phyloP scores from a whole-genome alignment of 495 filamentous ascomycete species.

The Bacidia gigantensis region DNA sequence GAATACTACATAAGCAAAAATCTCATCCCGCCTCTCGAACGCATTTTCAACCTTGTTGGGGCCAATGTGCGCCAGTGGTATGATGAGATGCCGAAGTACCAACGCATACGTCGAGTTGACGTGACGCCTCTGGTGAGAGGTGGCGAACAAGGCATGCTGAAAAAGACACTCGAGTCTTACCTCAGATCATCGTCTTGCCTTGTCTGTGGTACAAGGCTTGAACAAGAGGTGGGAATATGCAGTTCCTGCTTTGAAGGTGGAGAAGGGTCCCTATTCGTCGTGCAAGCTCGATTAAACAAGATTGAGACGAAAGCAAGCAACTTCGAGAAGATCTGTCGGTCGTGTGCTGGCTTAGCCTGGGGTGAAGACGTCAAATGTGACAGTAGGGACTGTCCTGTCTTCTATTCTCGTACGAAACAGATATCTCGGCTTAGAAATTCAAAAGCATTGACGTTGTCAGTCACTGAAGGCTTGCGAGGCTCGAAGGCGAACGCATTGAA shows the following conservation, averaged over 20 bases:
- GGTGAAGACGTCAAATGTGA: slow-evolving; percentile 72
- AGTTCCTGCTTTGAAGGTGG: slow-evolving; percentile 41
- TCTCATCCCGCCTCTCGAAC: slow-evolving; percentile 82
- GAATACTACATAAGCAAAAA: slow-evolving; percentile 98
- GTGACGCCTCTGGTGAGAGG: slow-evolving; percentile 17
- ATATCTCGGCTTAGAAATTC: slow-evolving; percentile 43
- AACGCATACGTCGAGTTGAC: slow-evolving; percentile 51
- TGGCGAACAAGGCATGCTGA: slow-evolving; percentile 20
- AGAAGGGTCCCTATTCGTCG: slow-evolving; percentile 43
- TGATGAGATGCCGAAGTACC: slow-evolving; percentile 89
- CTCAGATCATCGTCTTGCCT: slow-evolving; percentile 68
- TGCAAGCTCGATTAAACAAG: slow-evolving; percentile 44
- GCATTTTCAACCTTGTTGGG: slow-evolving; percentile 94
- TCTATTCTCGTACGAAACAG: slow-evolving; percentile 73
- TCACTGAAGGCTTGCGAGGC: slow-evolving; percentile 41
- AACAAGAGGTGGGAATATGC: slow-evolving; percentile 48
- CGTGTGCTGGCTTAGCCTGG: slow-evolving; percentile 59
- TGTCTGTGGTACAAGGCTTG: slow-evolving; percentile 57
- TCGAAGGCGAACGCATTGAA: slow-evolving; percentile 27
- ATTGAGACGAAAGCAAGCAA: slow-evolving; percentile 52
- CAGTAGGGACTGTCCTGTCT: slow-evolving; percentile 83
- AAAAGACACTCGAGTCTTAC: slow-evolving; percentile 74
- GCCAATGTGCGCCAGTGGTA: slow-evolving; percentile 88
- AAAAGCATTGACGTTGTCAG: slow-evolving; percentile 39
- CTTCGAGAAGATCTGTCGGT: slow-evolving; percentile 65